These are phyloP conservation scores for Yamadazyma oceani DNA, from an alignment of 1,139 yeast species.

Conservation along the genomic window DNA sequence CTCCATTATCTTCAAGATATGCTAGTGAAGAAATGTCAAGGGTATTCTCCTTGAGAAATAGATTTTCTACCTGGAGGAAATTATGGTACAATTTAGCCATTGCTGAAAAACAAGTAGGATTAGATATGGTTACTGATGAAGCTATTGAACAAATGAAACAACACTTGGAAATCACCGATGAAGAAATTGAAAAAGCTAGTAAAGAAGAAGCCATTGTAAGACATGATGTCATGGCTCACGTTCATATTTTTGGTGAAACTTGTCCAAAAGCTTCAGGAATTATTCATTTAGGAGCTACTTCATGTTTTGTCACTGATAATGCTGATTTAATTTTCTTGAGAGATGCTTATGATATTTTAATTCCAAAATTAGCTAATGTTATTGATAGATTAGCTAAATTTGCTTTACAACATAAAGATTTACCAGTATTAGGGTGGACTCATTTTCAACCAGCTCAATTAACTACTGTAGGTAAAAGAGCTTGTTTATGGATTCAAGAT, in stretches of 20 bases:
- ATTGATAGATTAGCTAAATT: slow-evolving; percentile 86
- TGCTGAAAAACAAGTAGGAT: slow-evolving; percentile 91
- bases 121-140: slow-evolving; percentile 79
- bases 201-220: slow-evolving; percentile 96
- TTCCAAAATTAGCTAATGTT: slow-evolving; percentile 94
- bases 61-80: slow-evolving; percentile 98
- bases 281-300: slow-evolving; percentile 97
- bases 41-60: slow-evolving; percentile 86
- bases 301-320: slow-evolving; percentile 96
- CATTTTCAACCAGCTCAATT: slow-evolving; percentile 99
- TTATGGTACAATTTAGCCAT: slow-evolving; percentile 94
- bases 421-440: slow-evolving; percentile 98
- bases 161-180: slow-evolving; percentile 83
- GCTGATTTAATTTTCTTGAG: slow-evolving; percentile 96
- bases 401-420: slow-evolving; percentile 88
- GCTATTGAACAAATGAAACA: slow-evolving; percentile 84
- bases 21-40: slow-evolving; percentile 97
- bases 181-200: slow-evolving; percentile 85
- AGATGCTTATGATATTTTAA: slow-evolving; percentile 89
- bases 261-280: slow-evolving; percentile 98
- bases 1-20: slow-evolving; percentile 94
- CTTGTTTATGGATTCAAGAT: slow-evolving; percentile 97
- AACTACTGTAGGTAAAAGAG: slow-evolving; percentile 98
- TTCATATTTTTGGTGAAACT: slow-evolving; percentile 87
- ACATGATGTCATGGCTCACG: slow-evolving; percentile 99